phyloP scores from a whole-genome alignment of 495 filamentous ascomycete genomes.

The Talaromyces trachyspermus region DNA sequence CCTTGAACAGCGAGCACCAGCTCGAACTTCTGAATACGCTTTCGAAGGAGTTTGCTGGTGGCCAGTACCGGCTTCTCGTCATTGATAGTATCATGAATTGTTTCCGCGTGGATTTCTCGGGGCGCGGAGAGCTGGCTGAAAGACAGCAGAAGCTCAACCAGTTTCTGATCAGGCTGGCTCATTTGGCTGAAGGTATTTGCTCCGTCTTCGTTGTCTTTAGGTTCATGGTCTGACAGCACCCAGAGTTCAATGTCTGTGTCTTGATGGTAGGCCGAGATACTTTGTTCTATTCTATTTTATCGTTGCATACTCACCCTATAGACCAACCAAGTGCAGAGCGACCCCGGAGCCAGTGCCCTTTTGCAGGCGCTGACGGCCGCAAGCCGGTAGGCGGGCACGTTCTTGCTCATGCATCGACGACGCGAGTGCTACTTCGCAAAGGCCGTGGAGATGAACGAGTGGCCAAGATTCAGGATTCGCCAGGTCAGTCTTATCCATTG shows the following conservation, averaged over 20 bases:
- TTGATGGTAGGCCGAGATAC: constrained; percentile 47
- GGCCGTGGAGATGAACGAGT: constrained; percentile 74
- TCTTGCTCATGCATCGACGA: constrained; percentile 71
- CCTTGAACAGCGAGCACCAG: constrained; percentile 71
- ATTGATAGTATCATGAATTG: constrained; percentile 77
- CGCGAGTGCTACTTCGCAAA: constrained; percentile 66
- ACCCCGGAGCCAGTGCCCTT: constrained; percentile 75
- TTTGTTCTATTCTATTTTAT: neutral
- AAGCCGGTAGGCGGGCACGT: constrained; percentile 74
- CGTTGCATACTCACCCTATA: constrained; percentile 16
- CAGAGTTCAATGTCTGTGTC: constrained; percentile 73
- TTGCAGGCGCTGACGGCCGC: constrained; percentile 68
- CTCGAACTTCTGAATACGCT: constrained; percentile 62
- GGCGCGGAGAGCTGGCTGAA: constrained; percentile 69
- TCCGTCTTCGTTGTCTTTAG: neutral
- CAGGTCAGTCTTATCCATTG: constrained; percentile 38
- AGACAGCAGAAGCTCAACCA: constrained; percentile 69
- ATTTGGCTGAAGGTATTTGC: constrained; percentile 61
- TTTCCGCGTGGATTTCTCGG: constrained; percentile 68
- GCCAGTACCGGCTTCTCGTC: constrained; percentile 64
- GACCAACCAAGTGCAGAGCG: constrained; percentile 78
- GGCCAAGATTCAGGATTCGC: constrained; percentile 73
- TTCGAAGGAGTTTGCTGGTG: constrained; percentile 55
- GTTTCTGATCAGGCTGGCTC: constrained; percentile 60
- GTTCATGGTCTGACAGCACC: neutral